Conservation (phyloP, 2,329 filamentous ascomycete genomes). For the Akanthomyces uredinophilus region DNA sequence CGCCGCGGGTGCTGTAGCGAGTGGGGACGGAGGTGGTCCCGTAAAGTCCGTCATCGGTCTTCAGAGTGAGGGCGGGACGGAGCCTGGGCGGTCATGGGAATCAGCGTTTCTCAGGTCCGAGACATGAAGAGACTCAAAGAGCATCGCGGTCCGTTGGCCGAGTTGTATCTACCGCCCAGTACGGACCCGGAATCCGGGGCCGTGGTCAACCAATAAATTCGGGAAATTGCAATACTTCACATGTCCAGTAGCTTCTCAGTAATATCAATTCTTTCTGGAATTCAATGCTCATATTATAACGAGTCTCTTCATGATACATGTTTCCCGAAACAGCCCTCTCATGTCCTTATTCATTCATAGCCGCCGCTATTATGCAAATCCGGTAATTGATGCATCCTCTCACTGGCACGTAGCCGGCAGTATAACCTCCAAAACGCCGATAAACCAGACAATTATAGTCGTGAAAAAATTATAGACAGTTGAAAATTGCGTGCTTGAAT, state of each 20-base stretch:
- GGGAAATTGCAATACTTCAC: background rate
- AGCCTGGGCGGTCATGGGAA: background rate
- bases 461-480: background rate
- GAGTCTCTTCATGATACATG: background rate
- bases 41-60: background rate
- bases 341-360: background rate
- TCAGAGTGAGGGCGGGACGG: background rate
- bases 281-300: background rate
- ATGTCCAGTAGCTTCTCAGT: background rate
- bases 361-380: constrained; percentile 1
- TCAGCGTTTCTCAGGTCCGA: background rate
- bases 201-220: background rate
- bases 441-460: background rate
- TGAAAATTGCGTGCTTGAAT: background rate
- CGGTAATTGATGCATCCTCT: background rate
- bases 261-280: background rate
- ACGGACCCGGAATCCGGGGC: background rate
- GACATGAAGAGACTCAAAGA: background rate
- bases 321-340: background rate
- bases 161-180: background rate
- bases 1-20: background rate
- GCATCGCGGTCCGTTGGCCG: background rate
- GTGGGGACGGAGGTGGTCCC: constrained; percentile 5
- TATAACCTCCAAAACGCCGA: background rate
- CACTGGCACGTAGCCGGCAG: background rate